A percentile compares a stretch with the other conserved stretches of the same genome.
Conservation (phyloP, 371 early-diverging fungal genomes). For the Mucor sp. region DNA sequence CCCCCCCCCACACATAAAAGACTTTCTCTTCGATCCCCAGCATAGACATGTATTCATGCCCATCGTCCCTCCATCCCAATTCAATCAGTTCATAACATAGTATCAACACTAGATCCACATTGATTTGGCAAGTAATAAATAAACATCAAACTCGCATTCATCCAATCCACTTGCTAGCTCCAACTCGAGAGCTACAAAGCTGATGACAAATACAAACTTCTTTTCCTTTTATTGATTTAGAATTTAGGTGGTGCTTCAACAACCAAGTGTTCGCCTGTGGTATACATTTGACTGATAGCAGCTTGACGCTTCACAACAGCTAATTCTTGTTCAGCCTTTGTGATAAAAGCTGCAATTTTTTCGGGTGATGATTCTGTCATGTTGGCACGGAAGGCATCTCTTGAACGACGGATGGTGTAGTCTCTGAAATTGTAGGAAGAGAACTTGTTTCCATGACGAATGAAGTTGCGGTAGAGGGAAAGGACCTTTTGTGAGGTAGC, state of each 20-base stretch:
- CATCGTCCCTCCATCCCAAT: too few species aligned
- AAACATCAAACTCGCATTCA: background rate
- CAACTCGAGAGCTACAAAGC: background rate
- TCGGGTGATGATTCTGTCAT: slow-evolving; percentile 59
- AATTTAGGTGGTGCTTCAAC: slow-evolving; percentile 42
- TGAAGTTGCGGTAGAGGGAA: slow-evolving; percentile 64
- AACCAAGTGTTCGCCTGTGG: slow-evolving; percentile 59
- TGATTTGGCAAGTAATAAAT: background rate
- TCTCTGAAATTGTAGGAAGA: slow-evolving; percentile 75
- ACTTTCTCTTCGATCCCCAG: too few species aligned
- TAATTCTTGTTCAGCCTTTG: slow-evolving; percentile 61
- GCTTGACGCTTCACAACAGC: slow-evolving; percentile 70
- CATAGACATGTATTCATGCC: too few species aligned
- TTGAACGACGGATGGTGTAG: slow-evolving; percentile 67
- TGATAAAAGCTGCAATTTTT: slow-evolving; percentile 52
- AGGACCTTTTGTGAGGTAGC: slow-evolving; percentile 51
- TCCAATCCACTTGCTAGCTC: background rate
- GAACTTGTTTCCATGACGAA: slow-evolving; percentile 65
- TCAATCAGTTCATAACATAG: too few species aligned
- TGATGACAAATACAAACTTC: background rate
- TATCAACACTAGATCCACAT: too few species aligned
- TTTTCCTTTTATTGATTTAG: background rate
- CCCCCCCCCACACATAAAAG: too few species aligned
- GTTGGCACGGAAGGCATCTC: slow-evolving; percentile 68
- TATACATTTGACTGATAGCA: slow-evolving; percentile 62